Percentiles rank a stretch among this genome's conserved stretches.
These are phyloP conservation scores for Nicotiana rustica DNA, from an alignment of 305 asterid genomes.

Conservation along the genomic window DNA sequence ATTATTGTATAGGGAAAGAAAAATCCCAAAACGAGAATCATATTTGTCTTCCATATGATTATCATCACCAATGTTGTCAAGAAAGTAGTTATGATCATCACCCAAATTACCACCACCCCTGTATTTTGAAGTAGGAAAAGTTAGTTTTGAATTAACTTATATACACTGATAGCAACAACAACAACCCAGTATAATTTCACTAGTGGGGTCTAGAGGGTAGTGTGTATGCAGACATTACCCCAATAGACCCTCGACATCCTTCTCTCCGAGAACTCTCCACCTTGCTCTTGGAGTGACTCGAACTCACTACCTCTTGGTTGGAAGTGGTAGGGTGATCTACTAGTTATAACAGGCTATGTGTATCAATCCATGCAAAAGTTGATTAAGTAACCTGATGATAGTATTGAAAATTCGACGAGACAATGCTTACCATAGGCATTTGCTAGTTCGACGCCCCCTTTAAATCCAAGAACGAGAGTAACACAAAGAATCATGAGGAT, in stretches of 20 bases:
- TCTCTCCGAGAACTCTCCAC: no score
- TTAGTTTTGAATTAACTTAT: not conserved
- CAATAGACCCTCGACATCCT: no score
- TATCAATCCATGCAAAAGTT: not conserved
- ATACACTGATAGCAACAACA: not conserved
- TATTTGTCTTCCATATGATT: slow-evolving; percentile 54
- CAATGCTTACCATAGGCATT: slow-evolving; percentile 46
- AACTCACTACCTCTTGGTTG: no score
- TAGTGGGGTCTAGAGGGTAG: no score
- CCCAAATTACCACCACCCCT: slow-evolving; percentile 53
- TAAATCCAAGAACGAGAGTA: slow-evolving; percentile 44
- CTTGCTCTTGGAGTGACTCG: no score
- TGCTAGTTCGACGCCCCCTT: slow-evolving; percentile 41
- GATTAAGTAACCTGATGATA: not conserved
- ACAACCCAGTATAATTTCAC: no score
- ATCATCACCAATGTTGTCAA: slow-evolving; percentile 55
- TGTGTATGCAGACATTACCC: no score
- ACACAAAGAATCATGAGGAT: slow-evolving; percentile 43
- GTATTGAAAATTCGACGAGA: not conserved
- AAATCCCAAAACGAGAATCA: slow-evolving; percentile 45
- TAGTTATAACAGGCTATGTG: not conserved
- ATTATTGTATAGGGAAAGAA: slow-evolving; percentile 42
- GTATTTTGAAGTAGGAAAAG: slow-evolving; percentile 28
- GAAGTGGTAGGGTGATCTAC: no score
- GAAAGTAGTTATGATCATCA: slow-evolving; percentile 49